Conservation (phyloP, 1,284 basidiomycete species). For the Irpex sp. region DNA sequence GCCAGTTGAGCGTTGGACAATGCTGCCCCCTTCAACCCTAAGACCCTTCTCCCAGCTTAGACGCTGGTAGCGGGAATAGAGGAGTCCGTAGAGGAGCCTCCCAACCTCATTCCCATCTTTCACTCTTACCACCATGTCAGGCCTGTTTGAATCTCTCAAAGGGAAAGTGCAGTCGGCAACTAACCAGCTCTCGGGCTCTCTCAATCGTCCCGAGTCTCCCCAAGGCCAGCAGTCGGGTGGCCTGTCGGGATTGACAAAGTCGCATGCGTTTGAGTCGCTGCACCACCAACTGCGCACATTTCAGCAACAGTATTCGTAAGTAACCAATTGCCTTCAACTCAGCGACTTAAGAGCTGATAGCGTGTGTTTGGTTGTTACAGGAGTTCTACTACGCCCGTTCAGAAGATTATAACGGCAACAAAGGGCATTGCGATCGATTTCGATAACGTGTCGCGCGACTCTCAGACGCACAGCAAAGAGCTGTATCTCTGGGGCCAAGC, state of each 20-base stretch:
- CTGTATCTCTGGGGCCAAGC: conserved; percentile 77
- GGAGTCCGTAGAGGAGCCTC: neutral
- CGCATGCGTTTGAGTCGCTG: conserved; percentile 52
- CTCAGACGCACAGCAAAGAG: conserved; percentile 74
- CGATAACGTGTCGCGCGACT: conserved; percentile 59
- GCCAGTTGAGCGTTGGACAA: too few relatives aligned
- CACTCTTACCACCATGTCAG: conserved; percentile 42
- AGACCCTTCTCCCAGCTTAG: too few relatives aligned
- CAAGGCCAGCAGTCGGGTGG: conserved; percentile 8
- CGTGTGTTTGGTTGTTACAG: conserved; percentile 7
- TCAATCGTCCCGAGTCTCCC: conserved; percentile 1
- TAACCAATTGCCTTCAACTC: conserved; percentile 9
- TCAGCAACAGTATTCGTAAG: conserved; percentile 72
- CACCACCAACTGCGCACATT: conserved; percentile 69
- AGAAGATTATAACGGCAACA: conserved; percentile 72
- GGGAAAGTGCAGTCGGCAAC: conserved; percentile 73
- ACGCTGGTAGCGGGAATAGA: too few relatives aligned
- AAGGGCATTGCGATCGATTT: conserved; percentile 74
- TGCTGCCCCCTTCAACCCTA: too few relatives aligned
- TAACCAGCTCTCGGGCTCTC: conserved; percentile 39
- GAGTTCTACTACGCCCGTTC: conserved; percentile 56
- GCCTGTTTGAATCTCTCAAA: conserved; percentile 61
- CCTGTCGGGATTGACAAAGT: conserved; percentile 26
- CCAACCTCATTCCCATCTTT: neutral
- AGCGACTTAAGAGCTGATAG: neutral